Conservation (phyloP, 352 stramenopile species). For the Phytophthora kernoviae region DNA sequence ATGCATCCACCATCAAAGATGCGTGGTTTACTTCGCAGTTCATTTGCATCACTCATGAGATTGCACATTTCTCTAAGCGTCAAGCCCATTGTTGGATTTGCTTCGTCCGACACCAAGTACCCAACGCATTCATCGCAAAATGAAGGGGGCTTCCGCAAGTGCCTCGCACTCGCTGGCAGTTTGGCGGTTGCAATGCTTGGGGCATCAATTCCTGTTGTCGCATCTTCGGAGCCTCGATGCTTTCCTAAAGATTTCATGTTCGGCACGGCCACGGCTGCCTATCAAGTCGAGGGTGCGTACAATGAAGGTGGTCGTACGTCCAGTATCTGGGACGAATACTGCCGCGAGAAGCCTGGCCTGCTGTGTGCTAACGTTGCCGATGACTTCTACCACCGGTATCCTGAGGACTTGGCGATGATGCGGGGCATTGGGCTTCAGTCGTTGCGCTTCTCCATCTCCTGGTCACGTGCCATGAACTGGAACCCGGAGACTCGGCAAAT, state of each 20-base stretch:
- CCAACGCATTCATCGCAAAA: background rate
- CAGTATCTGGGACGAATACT: constrained; percentile 34
- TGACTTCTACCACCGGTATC: constrained; percentile 90
- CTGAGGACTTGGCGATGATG: constrained; percentile 90
- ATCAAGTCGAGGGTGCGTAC: constrained; percentile 31
- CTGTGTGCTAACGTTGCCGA: constrained; percentile 87
- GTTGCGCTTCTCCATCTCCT: constrained; percentile 66
- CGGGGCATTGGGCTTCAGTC: constrained; percentile 79
- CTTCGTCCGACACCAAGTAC: constrained; percentile 3
- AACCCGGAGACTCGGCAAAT: constrained; percentile 18
- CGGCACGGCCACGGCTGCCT: constrained; percentile 27
- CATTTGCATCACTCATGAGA: too few species aligned
- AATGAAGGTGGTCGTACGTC: constrained; percentile 26
- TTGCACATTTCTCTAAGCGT: too few species aligned
- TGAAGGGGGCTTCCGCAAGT: constrained; percentile 18
- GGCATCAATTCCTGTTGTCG: background rate
- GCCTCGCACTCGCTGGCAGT: constrained; percentile 1
- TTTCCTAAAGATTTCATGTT: constrained; percentile 36
- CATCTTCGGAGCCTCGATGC: constrained; percentile 14
- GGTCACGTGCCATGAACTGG: constrained; percentile 36
- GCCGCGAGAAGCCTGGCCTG: constrained; percentile 41
- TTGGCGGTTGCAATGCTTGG: constrained; percentile 4
- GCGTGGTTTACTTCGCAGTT: constrained; percentile 18
- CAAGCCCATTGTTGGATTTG: constrained; percentile 6
- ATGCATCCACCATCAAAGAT: constrained; percentile 20